These are phyloP conservation scores for Dysphania ambrosioides DNA, from an alignment of 148 eudicot genomes.

Conservation along the genomic window DNA sequence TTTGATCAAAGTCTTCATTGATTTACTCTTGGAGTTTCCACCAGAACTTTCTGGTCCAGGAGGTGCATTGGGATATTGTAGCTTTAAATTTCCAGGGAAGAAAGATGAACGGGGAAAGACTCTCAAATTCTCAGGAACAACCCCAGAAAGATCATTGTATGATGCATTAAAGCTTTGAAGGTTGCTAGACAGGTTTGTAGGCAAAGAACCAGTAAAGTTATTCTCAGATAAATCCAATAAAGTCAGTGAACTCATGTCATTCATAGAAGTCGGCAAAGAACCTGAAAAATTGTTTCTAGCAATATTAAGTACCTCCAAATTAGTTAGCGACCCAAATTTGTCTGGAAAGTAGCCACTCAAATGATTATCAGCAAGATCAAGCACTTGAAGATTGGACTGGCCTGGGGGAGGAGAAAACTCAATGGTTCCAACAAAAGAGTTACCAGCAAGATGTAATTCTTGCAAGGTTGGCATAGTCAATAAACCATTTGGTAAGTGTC, in stretches of 20 bases:
- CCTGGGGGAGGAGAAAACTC: slow-evolving; percentile 51
- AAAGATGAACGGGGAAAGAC: slow-evolving; percentile 74
- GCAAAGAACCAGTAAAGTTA: slow-evolving; percentile 73
- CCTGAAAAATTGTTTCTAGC: slow-evolving; percentile 85
- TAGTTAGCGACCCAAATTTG: slow-evolving; percentile 54
- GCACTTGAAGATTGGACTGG: slow-evolving; percentile 51
- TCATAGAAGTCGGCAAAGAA: slow-evolving; percentile 70
- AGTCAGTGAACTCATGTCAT: slow-evolving; percentile 48
- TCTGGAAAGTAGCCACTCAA: slow-evolving; percentile 72
- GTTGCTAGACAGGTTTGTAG: slow-evolving; percentile 54
- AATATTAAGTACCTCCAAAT: slow-evolving; percentile 57
- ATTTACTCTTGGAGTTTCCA: slow-evolving; percentile 43
- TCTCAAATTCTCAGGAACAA: slow-evolving; percentile 80
- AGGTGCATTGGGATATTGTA: slow-evolving; percentile 71
- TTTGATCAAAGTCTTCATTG: slow-evolving; percentile 58
- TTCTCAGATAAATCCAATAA: slow-evolving; percentile 76
- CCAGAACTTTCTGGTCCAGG: slow-evolving; percentile 44
- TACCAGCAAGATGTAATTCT: slow-evolving; percentile 72
- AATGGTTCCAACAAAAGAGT: slow-evolving; percentile 56
- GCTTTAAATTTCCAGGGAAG: slow-evolving; percentile 77
- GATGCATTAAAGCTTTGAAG: slow-evolving; percentile 81
- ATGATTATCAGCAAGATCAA: slow-evolving; percentile 78
- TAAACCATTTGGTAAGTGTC: slow-evolving; percentile 50
- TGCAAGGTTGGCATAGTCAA: slow-evolving; percentile 64
- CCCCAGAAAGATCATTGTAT: slow-evolving; percentile 82